Conservation (phyloP, 2,329 filamentous ascomycete species). For the Ascochyta viciae-villosae region DNA sequence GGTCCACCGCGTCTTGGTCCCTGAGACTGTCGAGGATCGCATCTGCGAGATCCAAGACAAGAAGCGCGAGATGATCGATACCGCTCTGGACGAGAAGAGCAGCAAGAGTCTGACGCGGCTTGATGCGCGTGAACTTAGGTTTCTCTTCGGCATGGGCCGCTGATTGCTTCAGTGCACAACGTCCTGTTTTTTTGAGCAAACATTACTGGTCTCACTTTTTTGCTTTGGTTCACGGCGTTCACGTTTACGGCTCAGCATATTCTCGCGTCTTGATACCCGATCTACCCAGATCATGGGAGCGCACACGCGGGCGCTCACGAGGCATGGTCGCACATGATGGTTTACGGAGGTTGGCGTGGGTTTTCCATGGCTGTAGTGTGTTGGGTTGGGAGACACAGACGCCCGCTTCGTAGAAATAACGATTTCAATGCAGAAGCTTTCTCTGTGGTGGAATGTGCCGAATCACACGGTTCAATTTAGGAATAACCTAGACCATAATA, state of each 20-base stretch:
- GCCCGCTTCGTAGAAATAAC: not conserved
- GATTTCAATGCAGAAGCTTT: no score
- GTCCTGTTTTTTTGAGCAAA: not conserved
- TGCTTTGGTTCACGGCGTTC: not conserved
- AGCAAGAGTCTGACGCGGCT: slow-evolving; percentile 72
- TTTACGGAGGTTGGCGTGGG: not conserved
- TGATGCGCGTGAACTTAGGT: slow-evolving; percentile 70
- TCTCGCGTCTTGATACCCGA: slow-evolving; percentile 17
- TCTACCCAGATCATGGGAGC: slow-evolving; percentile 10
- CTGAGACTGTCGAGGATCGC: slow-evolving; percentile 84
- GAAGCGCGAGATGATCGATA: slow-evolving; percentile 78
- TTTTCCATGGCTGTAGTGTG: not conserved
- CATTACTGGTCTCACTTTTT: not conserved
- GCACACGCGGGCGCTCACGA: not conserved
- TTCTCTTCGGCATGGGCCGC: slow-evolving; percentile 64
- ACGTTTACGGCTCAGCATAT: not conserved
- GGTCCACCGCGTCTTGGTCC: slow-evolving; percentile 80
- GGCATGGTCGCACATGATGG: not conserved
- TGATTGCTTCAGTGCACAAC: not conserved
- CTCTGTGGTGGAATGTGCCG: no score
- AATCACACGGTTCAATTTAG: no score
- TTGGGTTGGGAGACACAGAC: not conserved
- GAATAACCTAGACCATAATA: no score
- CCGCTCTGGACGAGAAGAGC: slow-evolving; percentile 79
- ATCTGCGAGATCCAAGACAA: slow-evolving; percentile 80